Percentiles rank a stretch among this genome's conserved stretches.
These are phyloP conservation scores for Funneliformis caledonium DNA, from an alignment of 371 early-diverging fungal genomes.

Conservation along the genomic window DNA sequence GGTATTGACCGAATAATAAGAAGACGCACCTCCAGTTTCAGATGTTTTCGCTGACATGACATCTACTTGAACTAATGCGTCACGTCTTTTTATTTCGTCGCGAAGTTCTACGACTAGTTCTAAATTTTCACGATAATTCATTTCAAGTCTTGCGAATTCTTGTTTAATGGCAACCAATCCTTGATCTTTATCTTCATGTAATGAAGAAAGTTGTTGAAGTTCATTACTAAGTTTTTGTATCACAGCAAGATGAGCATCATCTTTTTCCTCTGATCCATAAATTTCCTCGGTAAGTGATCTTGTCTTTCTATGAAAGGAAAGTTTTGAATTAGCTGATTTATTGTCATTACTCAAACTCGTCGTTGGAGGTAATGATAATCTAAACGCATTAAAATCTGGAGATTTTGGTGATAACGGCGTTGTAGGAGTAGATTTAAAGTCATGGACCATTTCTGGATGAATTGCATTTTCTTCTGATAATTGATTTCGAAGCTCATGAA, in stretches of 20 bases:
- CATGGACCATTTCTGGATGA: neutral
- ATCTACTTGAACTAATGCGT: slow-evolving; percentile 24
- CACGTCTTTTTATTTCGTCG: slow-evolving; percentile 38
- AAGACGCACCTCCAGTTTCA: neutral
- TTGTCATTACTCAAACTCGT: neutral
- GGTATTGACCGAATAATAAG: neutral
- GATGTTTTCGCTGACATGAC: slow-evolving; percentile 20
- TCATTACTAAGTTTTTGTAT: slow-evolving; percentile 31
- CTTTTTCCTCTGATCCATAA: slow-evolving; percentile 7
- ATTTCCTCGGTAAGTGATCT: slow-evolving; percentile 14
- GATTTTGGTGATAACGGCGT: slow-evolving; percentile 11
- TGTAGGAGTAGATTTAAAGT: neutral
- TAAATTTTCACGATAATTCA: slow-evolving; percentile 30
- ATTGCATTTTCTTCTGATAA: neutral
- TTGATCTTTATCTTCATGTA: slow-evolving; percentile 38
- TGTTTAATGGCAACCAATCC: slow-evolving; percentile 32
- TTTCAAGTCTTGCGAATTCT: slow-evolving; percentile 36
- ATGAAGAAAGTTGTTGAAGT: slow-evolving; percentile 26
- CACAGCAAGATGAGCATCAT: neutral
- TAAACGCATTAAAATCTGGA: slow-evolving; percentile 8
- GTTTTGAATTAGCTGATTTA: neutral
- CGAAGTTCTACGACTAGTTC: slow-evolving; percentile 40
- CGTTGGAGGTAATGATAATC: neutral
- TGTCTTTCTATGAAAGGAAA: neutral
- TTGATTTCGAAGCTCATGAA: slow-evolving; percentile 22